Conservation (phyloP, 176 grass and related monocot genomes). For the Phragmites australis region DNA sequence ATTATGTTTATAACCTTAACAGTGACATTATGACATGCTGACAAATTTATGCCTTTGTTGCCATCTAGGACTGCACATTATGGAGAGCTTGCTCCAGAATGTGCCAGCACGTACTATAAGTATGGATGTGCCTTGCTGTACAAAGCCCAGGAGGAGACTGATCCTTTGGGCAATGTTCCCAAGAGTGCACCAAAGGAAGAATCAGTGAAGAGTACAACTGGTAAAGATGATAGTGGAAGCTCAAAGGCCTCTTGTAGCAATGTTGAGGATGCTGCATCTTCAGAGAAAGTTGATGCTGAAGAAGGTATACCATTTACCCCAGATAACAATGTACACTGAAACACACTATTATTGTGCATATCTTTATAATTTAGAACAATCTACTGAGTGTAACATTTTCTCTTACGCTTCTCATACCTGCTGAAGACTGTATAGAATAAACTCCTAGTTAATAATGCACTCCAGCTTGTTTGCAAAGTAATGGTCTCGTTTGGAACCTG, state of each 20-base stretch:
- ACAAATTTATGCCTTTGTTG: background rate
- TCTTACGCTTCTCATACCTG: background rate
- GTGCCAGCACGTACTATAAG: constrained; percentile 88
- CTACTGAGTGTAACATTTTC: background rate
- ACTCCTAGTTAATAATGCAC: background rate
- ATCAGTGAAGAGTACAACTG: constrained; percentile 55
- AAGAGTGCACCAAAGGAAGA: constrained; percentile 53
- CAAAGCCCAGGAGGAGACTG: constrained; percentile 89
- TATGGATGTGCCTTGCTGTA: constrained; percentile 83
- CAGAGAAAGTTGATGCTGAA: constrained; percentile 40
- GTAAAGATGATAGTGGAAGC: constrained; percentile 49
- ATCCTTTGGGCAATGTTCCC: constrained; percentile 80
- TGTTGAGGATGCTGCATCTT: constrained; percentile 37
- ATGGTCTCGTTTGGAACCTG: background rate
- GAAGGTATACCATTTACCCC: constrained; percentile 45
- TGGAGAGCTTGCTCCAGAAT: constrained; percentile 88
- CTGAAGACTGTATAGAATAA: background rate
- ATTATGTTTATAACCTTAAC: too few relatives aligned
- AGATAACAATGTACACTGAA: background rate
- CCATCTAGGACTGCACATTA: constrained; percentile 50
- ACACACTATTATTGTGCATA: background rate
- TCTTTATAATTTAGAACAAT: background rate
- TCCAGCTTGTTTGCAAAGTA: background rate
- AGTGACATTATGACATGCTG: background rate
- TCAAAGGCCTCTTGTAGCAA: constrained; percentile 60